Evolutionary conservation across 148 eudicot species (phyloP), one percentile per base, ranked within the genome.

Genomic region (Cornus controversa): DNA sequence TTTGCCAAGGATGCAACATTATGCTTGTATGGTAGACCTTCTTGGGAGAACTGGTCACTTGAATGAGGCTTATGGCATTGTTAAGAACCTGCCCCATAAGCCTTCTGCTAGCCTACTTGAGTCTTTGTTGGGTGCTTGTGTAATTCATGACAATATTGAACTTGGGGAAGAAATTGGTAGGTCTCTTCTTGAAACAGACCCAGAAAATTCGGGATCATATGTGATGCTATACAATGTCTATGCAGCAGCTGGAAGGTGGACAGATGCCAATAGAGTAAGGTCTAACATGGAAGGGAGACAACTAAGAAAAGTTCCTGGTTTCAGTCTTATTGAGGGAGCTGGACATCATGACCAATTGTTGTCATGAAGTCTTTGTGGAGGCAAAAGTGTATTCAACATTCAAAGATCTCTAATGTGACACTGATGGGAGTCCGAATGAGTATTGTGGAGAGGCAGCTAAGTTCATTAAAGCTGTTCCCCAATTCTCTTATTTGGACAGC

Each of bases 211-310:
- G 1, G 80, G 79, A 58, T 73, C 80, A 22, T 86, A 80, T 72
- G 92, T 91, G 77, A 80, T 77, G 40, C 81, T 91, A 26, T 80
- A 91, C 85, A 91, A 89, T 75, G 27, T 91, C 4, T 91, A 86
- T 80, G 95, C 92, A 63, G 84, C 83, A 66, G 88, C 87, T 24
- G 92, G 86, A 67, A 87, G 87, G 75, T 91, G 92, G 92, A 70
- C 45, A 5, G 95, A 91, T 71, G 95, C 95, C 6, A 73, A 84
- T 36, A 83, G 73, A 70, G 80, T 91, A 42, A 78, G 95, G 81
- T 73, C 29, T 71, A n/a, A 72, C 18, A 86, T 91, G 89, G 89
- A 87, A 58, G 79, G 78, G 62, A 89, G 76, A 68, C 54, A 62
- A 71, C 65, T 89, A 58, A 86, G 66, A 27, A 91, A 91, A 80